Conservation (phyloP, 805 yeast genomes). For the Wickerhamiella azymoides region DNA sequence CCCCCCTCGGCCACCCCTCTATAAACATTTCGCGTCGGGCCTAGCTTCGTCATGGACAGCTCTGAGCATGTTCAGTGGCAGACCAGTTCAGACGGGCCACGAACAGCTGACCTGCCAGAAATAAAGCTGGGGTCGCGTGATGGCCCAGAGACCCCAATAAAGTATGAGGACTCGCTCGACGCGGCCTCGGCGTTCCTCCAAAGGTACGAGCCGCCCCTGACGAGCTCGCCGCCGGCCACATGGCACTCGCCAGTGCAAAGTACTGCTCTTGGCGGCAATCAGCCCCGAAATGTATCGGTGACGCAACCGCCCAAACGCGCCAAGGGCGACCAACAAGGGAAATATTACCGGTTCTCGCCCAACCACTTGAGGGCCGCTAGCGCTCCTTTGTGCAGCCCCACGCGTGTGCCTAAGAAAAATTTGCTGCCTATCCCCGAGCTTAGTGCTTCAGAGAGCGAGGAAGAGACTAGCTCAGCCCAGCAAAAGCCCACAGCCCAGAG, state of each 20-base stretch:
- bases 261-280: not conserved
- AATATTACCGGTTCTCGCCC: conserved; percentile 5
- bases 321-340: not conserved
- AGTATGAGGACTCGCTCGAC: conserved; percentile 4
- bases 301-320: conserved; percentile 4
- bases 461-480: not conserved
- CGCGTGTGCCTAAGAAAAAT: no score
- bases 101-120: not conserved
- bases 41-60: not conserved
- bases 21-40: no score
- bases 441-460: not conserved
- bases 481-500: not conserved
- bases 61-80: conserved; percentile 8
- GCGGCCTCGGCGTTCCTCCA: conserved; percentile 7
- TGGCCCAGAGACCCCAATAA: conserved; percentile 1
- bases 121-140: not conserved
- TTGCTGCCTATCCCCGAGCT: not conserved
- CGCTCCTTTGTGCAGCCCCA: no score
- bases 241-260: not conserved
- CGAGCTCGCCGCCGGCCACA: conserved; percentile 7
- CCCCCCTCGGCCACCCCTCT: not conserved
- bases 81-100: conserved; percentile 1
- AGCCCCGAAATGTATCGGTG: not conserved
- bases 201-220: conserved; percentile 1
- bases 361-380: not conserved